phyloP scores from a whole-genome alignment of 2,329 filamentous ascomycete species.

The Niveomyces coronatus region DNA sequence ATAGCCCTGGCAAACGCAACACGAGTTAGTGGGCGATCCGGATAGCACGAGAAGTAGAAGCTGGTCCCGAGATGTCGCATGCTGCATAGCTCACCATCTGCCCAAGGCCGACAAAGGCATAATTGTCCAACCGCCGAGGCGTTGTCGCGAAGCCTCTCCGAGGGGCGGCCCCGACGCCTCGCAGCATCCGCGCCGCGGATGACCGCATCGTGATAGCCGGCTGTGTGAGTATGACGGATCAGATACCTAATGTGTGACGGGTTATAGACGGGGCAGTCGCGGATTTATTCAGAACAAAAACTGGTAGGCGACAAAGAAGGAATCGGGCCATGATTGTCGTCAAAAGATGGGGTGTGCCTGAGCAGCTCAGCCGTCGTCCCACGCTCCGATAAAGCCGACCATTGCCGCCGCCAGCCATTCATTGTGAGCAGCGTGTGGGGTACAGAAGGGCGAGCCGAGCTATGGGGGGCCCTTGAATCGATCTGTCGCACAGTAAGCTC shows the following conservation, averaged over 20 bases:
- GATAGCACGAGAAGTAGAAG: not conserved
- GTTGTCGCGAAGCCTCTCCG: conserved; percentile 42
- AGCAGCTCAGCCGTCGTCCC: too few relatives aligned
- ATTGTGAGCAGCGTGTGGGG: too few relatives aligned
- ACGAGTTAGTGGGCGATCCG: conserved; percentile 6
- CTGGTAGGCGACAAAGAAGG: too few relatives aligned
- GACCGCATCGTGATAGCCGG: conserved; percentile 11
- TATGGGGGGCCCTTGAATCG: too few relatives aligned
- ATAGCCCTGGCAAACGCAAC: conserved; percentile 34
- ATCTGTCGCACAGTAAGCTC: too few relatives aligned
- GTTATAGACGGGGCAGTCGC: not conserved
- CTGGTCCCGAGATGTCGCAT: too few relatives aligned
- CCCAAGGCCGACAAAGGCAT: conserved; percentile 50
- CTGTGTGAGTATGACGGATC: too few relatives aligned
- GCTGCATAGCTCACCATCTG: conserved; percentile 55
- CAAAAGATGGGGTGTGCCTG: too few relatives aligned
- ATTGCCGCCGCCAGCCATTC: too few relatives aligned
- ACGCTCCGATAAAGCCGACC: too few relatives aligned
- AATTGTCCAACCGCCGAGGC: conserved; percentile 36
- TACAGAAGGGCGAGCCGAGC: too few relatives aligned
- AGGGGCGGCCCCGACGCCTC: conserved; percentile 22
- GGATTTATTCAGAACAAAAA: not conserved
- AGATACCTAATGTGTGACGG: not conserved
- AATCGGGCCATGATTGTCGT: too few relatives aligned
- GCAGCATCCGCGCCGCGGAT: conserved; percentile 6